Percentiles rank a stretch among this genome's conserved stretches.
These are phyloP conservation scores for Metschnikowia reukaufii DNA, from an alignment of 805 yeast species.

Conservation along the genomic window DNA sequence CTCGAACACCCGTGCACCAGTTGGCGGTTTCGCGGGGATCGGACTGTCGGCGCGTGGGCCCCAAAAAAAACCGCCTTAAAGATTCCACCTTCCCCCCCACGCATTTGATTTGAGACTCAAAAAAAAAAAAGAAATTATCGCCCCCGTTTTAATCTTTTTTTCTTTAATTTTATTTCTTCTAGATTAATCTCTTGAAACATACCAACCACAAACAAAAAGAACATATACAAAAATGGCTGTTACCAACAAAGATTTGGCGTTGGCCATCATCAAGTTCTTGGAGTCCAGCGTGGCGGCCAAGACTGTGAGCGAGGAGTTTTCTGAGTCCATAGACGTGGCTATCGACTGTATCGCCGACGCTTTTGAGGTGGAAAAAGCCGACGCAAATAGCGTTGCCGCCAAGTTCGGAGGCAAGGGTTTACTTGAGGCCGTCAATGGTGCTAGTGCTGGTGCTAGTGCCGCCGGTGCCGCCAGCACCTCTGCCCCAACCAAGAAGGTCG, in stretches of 20 bases:
- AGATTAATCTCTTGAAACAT: neutral
- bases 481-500: conserved; percentile 25
- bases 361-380: conserved; percentile 60
- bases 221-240: conserved; percentile 36
- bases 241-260: conserved; percentile 64
- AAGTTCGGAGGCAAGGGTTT: conserved; percentile 52
- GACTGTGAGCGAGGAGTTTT: conserved; percentile 70
- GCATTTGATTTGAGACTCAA: too few species aligned
- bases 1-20: conserved; percentile 23
- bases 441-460: conserved; percentile 28
- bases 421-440: conserved; percentile 40
- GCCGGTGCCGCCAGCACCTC: conserved; percentile 24
- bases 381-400: conserved; percentile 29
- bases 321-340: conserved; percentile 91
- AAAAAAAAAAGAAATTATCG: too few species aligned
- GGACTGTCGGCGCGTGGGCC: neutral
- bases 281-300: conserved; percentile 57
- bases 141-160: too few species aligned
- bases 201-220: neutral
- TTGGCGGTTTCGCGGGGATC: conserved; percentile 1
- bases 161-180: neutral
- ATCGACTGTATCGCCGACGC: conserved; percentile 90
- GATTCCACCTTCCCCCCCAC: neutral
- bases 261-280: conserved; percentile 73
- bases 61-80: neutral